phyloP scores from a whole-genome alignment of 805 yeast species.

The Metschnikowia lunata region DNA sequence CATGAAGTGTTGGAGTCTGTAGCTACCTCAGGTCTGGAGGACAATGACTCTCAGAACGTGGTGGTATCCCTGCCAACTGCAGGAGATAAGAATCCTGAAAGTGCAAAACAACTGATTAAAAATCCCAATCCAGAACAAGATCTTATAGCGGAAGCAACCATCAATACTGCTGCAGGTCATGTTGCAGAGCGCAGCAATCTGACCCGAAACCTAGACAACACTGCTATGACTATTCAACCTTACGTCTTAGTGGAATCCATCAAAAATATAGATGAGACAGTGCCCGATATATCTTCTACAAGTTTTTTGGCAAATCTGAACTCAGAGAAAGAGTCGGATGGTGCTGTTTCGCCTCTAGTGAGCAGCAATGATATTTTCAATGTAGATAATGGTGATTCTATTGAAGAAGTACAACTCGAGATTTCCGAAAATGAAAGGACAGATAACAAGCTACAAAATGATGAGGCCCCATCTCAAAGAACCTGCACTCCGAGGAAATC shows the following conservation, averaged over 20 bases:
- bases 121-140: too few relatives aligned
- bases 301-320: too few relatives aligned
- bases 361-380: slow-evolving; percentile 1
- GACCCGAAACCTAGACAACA: background rate
- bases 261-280: background rate
- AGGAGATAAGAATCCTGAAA: too few relatives aligned
- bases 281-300: background rate
- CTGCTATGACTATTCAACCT: slow-evolving; percentile 20
- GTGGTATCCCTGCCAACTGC: too few relatives aligned
- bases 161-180: too few relatives aligned
- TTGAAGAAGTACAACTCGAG: slow-evolving; percentile 9
- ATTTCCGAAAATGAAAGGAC: background rate
- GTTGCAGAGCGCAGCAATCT: too few relatives aligned
- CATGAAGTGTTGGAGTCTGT: too few relatives aligned
- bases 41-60: too few relatives aligned
- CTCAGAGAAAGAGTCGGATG: too few relatives aligned
- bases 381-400: slow-evolving; percentile 9
- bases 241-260: slow-evolving; percentile 10
- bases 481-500: slow-evolving; percentile 9
- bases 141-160: too few relatives aligned
- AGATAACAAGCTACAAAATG: background rate
- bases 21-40: too few relatives aligned
- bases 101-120: too few relatives aligned
- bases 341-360: background rate
- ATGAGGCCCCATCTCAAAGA: background rate